A percentile compares a stretch with the other conserved stretches of the same genome.
These are phyloP conservation scores for Calonectria leucothoes DNA, from an alignment of 2,329 filamentous ascomycete species.

Conservation along the genomic window DNA sequence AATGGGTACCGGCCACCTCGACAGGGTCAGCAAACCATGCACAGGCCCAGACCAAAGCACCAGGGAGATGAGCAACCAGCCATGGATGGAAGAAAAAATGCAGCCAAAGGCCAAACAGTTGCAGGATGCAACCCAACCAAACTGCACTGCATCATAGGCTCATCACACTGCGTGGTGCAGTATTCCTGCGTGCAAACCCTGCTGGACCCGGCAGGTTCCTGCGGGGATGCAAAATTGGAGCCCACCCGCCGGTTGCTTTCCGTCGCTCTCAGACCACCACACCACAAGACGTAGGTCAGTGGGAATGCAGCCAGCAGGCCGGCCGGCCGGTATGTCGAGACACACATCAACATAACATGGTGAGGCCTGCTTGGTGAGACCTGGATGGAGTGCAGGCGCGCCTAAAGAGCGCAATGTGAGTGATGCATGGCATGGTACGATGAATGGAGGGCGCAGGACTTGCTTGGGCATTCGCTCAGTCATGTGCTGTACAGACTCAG, in stretches of 20 bases:
- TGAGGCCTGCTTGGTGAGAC: constrained; percentile 10
- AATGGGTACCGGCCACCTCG: background rate
- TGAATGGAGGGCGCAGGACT: background rate
- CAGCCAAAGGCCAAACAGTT: background rate
- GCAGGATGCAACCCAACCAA: background rate
- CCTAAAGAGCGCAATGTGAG: background rate
- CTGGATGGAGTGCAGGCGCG: background rate
- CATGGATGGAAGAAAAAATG: background rate
- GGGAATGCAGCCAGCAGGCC: constrained; percentile 3
- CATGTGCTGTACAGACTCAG: background rate
- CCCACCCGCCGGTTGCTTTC: constrained; percentile 4
- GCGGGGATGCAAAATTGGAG: constrained; percentile 10
- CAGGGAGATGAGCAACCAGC: background rate
- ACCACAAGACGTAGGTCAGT: background rate
- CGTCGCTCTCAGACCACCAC: background rate
- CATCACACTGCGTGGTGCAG: background rate
- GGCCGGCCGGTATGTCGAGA: background rate
- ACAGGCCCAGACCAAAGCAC: background rate
- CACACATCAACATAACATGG: background rate
- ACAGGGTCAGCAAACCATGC: background rate
- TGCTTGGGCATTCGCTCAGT: too few species aligned
- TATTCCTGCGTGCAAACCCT: constrained; percentile 9
- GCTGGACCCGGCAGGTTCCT: constrained; percentile 13
- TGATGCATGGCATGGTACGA: constrained; percentile 3
- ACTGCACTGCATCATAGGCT: constrained; percentile 6